Percentiles rank a stretch among this genome's conserved stretches.
These are phyloP conservation scores for Cenchrus fungigraminus DNA, from an alignment of 176 grass and related monocot genomes.

Conservation along the genomic window DNA sequence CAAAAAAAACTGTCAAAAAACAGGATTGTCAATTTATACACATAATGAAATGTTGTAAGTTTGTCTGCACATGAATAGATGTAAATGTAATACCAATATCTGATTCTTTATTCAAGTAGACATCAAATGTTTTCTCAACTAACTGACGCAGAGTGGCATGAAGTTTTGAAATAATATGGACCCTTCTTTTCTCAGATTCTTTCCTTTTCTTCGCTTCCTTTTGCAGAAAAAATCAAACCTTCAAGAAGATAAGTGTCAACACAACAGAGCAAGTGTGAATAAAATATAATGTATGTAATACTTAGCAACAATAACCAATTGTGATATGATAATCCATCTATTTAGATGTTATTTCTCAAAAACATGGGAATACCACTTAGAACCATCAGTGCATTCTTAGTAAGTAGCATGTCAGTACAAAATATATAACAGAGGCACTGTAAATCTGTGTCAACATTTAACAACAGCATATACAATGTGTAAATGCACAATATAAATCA, in stretches of 20 bases:
- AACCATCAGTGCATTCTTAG: neutral
- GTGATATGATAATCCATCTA: neutral
- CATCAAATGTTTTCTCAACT: slow-evolving; percentile 74
- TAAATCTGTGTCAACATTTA: neutral
- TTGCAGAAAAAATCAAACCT: slow-evolving; percentile 96
- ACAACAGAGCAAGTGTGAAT: slow-evolving; percentile 8
- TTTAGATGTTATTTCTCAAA: neutral
- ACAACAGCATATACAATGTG: slow-evolving; percentile 9
- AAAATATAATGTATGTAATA: neutral
- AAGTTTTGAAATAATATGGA: slow-evolving; percentile 83
- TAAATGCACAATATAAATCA: neutral
- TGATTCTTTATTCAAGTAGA: slow-evolving; percentile 63
- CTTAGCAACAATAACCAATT: neutral
- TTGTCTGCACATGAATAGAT: neutral
- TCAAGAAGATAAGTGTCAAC: slow-evolving; percentile 27
- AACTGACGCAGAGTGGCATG: slow-evolving; percentile 93
- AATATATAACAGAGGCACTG: neutral
- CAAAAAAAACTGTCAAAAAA: slow-evolving; percentile 9
- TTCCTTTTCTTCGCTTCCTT: slow-evolving; percentile 63
- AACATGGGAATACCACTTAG: slow-evolving; percentile 2
- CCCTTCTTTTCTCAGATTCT: slow-evolving; percentile 78
- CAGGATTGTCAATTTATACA: slow-evolving; percentile 2
- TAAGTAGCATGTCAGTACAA: neutral
- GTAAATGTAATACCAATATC: slow-evolving; percentile 53
- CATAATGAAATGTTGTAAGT: neutral